Evolutionary conservation across 176 grass and related monocot genomes (phyloP).

Genomic region (maize (Zea mays)): DNA sequence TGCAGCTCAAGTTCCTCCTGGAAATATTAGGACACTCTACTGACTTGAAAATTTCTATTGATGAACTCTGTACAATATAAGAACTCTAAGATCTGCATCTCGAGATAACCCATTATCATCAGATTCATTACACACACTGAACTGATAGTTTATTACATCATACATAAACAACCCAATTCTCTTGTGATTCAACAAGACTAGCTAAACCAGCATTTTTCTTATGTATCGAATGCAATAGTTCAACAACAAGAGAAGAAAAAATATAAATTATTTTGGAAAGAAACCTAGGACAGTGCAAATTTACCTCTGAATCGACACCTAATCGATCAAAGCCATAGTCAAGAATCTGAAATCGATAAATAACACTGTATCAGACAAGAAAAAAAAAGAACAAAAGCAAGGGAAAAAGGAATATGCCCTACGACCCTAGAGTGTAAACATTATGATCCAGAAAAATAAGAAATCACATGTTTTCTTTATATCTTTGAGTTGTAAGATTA

Average conservation of each 20-base stretch:
- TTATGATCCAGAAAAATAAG: constrained; percentile 22
- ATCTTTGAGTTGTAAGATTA: constrained; percentile 6
- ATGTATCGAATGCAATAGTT: constrained; percentile 17
- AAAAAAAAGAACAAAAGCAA: neutral
- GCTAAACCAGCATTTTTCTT: constrained; percentile 5
- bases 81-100: constrained; percentile 8
- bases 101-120: neutral
- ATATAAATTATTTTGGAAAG: constrained; percentile 10
- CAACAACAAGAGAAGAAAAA: neutral
- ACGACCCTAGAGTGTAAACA: constrained; percentile 18
- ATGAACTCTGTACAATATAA: neutral
- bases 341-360: constrained; percentile 66
- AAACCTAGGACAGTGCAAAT: constrained; percentile 21
- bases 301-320: constrained; percentile 79
- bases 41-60: constrained; percentile 2
- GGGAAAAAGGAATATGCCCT: constrained; percentile 15
- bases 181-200: neutral
- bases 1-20: neutral
- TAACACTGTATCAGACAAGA: constrained; percentile 19
- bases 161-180: constrained; percentile 15
- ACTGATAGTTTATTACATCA: constrained; percentile 8
- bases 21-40: neutral
- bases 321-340: constrained; percentile 95
- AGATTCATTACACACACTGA: constrained; percentile 3
- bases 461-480: neutral